Base-by-base conservation (phyloP, 2,329 filamentous ascomycete species). In the Penicillium sp. region DNA sequence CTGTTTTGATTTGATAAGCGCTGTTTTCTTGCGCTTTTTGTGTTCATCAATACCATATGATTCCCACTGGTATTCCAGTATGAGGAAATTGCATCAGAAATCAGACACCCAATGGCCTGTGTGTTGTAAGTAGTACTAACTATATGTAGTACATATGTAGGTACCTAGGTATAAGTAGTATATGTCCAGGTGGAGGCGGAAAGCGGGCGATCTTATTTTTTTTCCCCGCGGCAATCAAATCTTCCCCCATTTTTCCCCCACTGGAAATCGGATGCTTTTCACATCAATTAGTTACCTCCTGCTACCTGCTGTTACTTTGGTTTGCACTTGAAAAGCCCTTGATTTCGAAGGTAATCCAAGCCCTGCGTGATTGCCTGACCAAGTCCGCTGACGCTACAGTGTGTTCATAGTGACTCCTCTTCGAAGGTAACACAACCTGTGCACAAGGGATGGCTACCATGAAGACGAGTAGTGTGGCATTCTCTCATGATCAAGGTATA, bases 401-500 rank as follows among this genome's bases (percentile, higher is more conserved):
- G 12, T 37, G 10, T 40, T 43, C 37, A 37, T 35, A 46, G 48
- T 41, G 38, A 42, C 37, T 47, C 32, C 43, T 17, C 19, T 26
- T 31, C 24, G 46, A 49, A 48, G 44, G 49, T 51, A 48, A 52
- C 35, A 45, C 60, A 55, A 53, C 52, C 55, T 59, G 56, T 53
- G 54, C 49, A 29, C 52, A 51, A 54, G 52, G 31, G 48, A 44
- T 53, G 56, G 60, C 61, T 57, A 66, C 57, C 61, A 69, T 69
- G 67, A 68, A 64, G 56, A 63, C 63, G 57, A 68, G 65, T 68
- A 68, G 65, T 55, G 43, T 61, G 65, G 67, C 58, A 61, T 67
- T 67, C 56, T 67, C 65, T 59, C 54, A 55, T 56, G 66, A 70
- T 70, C 68, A 70, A 70, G 68, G 68, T 69, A 69, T 62, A 67